phyloP scores from a whole-genome alignment of 768 basidiomycete genomes.

The Hirschioporus abietinus region DNA sequence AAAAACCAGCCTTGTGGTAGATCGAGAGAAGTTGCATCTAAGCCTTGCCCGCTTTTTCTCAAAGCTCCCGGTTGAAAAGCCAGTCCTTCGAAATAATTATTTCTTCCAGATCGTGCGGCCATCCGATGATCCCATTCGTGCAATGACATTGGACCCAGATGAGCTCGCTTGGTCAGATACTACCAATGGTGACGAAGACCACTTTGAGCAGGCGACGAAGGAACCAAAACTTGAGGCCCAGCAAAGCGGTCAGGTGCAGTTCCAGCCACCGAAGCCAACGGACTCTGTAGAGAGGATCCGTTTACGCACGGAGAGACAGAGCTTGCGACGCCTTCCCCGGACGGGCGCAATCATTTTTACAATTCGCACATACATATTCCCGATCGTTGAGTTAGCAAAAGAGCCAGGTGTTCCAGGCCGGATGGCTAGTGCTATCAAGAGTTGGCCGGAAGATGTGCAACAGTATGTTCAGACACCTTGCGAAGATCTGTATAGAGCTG shows the following conservation, averaged over 20 bases:
- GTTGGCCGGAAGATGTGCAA: slow-evolving; percentile 61
- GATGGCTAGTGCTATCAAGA: slow-evolving; percentile 56
- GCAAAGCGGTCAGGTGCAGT: neutral
- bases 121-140: slow-evolving; percentile 8
- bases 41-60: slow-evolving; percentile 70
- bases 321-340: slow-evolving; percentile 54
- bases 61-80: slow-evolving; percentile 59
- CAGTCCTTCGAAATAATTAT: slow-evolving; percentile 70
- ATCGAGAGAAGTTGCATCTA: slow-evolving; percentile 53
- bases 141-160: slow-evolving; percentile 44
- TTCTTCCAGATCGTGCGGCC: slow-evolving; percentile 36
- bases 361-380: slow-evolving; percentile 59
- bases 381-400: slow-evolving; percentile 42
- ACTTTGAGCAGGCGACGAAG: slow-evolving; percentile 23
- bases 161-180: slow-evolving; percentile 61
- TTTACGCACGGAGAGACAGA: slow-evolving; percentile 62
- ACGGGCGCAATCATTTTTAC: slow-evolving; percentile 66
- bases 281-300: slow-evolving; percentile 30
- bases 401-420: slow-evolving; percentile 59
- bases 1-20: slow-evolving; percentile 26
- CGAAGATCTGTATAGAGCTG: slow-evolving; percentile 22
- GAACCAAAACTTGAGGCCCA: slow-evolving; percentile 5
- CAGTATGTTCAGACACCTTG: slow-evolving; percentile 36
- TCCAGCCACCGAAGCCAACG: neutral
- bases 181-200: slow-evolving; percentile 51